A percentile compares a stretch with the other conserved stretches of the same genome.
Conservation (phyloP, 169 alveolate genomes). For the Plasmodium adleri region DNA sequence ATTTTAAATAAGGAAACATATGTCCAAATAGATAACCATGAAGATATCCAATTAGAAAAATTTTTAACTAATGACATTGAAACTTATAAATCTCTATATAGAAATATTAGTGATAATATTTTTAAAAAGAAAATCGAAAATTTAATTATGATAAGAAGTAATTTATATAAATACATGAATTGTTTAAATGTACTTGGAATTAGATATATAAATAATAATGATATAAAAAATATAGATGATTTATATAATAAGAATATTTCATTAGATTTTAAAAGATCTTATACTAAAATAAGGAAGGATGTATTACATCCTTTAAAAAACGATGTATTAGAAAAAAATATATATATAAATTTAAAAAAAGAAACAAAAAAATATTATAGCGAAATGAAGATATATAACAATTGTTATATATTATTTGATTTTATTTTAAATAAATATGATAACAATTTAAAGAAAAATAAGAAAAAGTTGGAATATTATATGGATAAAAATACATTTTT, state of each 20-base stretch:
- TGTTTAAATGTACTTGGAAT: slow-evolving; percentile 74
- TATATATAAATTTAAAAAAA: slow-evolving; percentile 74
- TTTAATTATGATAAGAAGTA: slow-evolving; percentile 71
- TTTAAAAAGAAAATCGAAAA: slow-evolving; percentile 75
- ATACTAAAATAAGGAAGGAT: slow-evolving; percentile 67
- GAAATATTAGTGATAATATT: slow-evolving; percentile 71
- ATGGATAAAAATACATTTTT: slow-evolving; percentile 73
- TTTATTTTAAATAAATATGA: slow-evolving; percentile 74
- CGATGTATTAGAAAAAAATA: slow-evolving; percentile 65
- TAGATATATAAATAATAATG: slow-evolving; percentile 73
- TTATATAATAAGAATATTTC: slow-evolving; percentile 36
- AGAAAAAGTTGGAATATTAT: slow-evolving; percentile 68
- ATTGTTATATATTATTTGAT: slow-evolving; percentile 69
- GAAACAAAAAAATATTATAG: slow-evolving; percentile 60
- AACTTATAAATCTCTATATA: slow-evolving; percentile 31
- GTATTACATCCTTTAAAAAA: slow-evolving; percentile 77
- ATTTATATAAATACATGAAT: slow-evolving; percentile 73
- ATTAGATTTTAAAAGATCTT: slow-evolving; percentile 58
- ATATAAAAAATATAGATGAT: slow-evolving; percentile 56
- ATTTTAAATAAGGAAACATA: slow-evolving; percentile 63
- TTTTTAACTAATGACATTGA: slow-evolving; percentile 63
- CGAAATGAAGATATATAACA: slow-evolving; percentile 72
- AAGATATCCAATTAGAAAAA: slow-evolving; percentile 66
- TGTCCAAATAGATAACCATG: slow-evolving; percentile 69
- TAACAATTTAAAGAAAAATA: slow-evolving; percentile 65